Percentiles rank a stretch among this genome's conserved stretches.
Conservation (phyloP, 2,329 filamentous ascomycete species). For the Neoascochyta sp. region DNA sequence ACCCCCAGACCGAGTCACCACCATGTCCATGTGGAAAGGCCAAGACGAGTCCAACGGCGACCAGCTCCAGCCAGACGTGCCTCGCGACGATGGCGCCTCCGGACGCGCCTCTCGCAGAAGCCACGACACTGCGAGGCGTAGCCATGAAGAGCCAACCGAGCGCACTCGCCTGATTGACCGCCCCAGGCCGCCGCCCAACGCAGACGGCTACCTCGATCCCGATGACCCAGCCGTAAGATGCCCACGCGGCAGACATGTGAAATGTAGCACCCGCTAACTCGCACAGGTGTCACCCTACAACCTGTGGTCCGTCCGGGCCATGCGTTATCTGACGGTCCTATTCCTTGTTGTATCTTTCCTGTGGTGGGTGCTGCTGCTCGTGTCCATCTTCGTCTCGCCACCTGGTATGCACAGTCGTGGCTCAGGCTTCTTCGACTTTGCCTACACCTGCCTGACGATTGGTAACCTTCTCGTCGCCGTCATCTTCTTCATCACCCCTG, state of each 20-base stretch:
- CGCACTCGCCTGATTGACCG: slow-evolving; percentile 63
- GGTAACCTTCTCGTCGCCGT: slow-evolving; percentile 72
- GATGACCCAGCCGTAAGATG: slow-evolving; percentile 76
- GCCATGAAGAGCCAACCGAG: slow-evolving; percentile 55
- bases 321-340: slow-evolving; percentile 72
- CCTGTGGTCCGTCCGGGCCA: slow-evolving; percentile 79
- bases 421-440: slow-evolving; percentile 88
- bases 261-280: too few relatives aligned
- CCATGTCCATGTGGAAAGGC: slow-evolving; percentile 53
- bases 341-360: slow-evolving; percentile 72
- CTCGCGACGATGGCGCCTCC: slow-evolving; percentile 22
- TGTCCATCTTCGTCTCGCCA: slow-evolving; percentile 85
- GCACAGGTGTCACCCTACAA: slow-evolving; percentile 81
- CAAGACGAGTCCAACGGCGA: slow-evolving; percentile 45
- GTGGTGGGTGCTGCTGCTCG: slow-evolving; percentile 92
- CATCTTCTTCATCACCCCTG: slow-evolving; percentile 84
- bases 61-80: slow-evolving; percentile 20
- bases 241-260: too few relatives aligned
- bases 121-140: slow-evolving; percentile 26
- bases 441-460: slow-evolving; percentile 74
- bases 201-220: slow-evolving; percentile 67
- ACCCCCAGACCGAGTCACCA: slow-evolving; percentile 5
- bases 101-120: slow-evolving; percentile 26
- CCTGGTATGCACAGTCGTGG: slow-evolving; percentile 82
- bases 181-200: slow-evolving; percentile 51